Percentiles rank a stretch among this genome's conserved stretches.
Conservation (phyloP, 768 basidiomycete species). For the Phylloporus sp. region DNA sequence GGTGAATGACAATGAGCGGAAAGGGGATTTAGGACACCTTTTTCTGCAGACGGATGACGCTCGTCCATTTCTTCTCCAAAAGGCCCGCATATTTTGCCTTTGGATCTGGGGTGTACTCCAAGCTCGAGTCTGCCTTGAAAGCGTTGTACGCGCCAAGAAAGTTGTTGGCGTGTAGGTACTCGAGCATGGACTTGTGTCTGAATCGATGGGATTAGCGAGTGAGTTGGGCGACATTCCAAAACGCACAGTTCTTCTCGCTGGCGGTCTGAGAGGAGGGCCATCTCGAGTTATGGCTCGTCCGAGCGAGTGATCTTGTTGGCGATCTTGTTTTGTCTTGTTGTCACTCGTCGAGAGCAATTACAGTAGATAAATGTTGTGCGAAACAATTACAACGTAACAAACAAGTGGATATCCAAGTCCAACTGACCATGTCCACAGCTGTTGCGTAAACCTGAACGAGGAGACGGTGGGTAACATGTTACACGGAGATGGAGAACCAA, state of each 20-base stretch:
- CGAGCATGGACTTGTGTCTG: conserved; percentile 78
- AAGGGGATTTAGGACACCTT: conserved; percentile 49
- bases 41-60: conserved; percentile 92
- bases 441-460: conserved; percentile 27
- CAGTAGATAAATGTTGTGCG: conserved; percentile 10
- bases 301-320: conserved; percentile 13
- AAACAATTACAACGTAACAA: conserved; percentile 49
- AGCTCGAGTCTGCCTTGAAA: conserved; percentile 47
- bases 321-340: conserved; percentile 33
- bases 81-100: conserved; percentile 83
- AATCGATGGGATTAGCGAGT: conserved; percentile 16
- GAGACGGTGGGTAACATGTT: conserved; percentile 29
- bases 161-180: conserved; percentile 66
- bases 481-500: conserved; percentile 17
- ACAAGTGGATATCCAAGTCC: conserved; percentile 50
- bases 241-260: conserved; percentile 45
- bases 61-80: conserved; percentile 97
- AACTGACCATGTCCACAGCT: conserved; percentile 42
- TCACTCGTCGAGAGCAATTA: conserved; percentile 13
- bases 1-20: conserved; percentile 8
- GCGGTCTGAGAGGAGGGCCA: conserved; percentile 43
- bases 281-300: conserved; percentile 15
- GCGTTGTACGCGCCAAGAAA: conserved; percentile 60
- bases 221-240: neutral
- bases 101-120: conserved; percentile 74